phyloP scores from a whole-genome alignment of 2,329 filamentous ascomycete genomes.

The Camillea tinctor region DNA sequence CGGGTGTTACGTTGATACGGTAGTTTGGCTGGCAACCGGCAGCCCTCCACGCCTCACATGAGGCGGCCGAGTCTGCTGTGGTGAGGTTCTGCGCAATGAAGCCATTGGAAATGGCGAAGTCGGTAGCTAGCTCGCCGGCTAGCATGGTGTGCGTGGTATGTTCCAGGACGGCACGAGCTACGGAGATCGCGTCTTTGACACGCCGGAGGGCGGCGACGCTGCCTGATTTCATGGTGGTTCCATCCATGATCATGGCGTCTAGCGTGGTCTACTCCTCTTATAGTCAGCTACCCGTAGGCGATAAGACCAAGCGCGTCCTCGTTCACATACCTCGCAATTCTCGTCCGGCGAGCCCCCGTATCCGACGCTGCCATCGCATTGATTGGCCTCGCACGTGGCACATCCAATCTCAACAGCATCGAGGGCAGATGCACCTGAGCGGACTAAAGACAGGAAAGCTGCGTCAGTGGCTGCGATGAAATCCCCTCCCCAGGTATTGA shows the following conservation, averaged over 20 bases:
- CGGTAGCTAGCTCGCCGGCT: constrained; percentile 51
- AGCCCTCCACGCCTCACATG: constrained; percentile 44
- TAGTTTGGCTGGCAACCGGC: constrained; percentile 51
- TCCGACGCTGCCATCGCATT: constrained; percentile 55
- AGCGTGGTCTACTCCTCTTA: constrained; percentile 45
- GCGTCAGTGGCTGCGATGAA: constrained; percentile 53
- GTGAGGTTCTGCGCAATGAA: constrained; percentile 44
- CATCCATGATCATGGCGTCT: constrained; percentile 60
- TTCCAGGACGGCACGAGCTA: constrained; percentile 51
- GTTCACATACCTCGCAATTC: constrained; percentile 44
- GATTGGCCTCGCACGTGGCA: constrained; percentile 48
- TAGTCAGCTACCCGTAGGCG: no score
- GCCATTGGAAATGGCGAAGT: constrained; percentile 53
- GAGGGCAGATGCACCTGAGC: constrained; percentile 38
- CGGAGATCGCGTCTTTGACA: constrained; percentile 47
- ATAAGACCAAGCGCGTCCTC: not conserved
- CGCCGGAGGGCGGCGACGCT: constrained; percentile 52
- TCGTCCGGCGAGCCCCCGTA: constrained; percentile 56
- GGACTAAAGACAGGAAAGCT: constrained; percentile 41
- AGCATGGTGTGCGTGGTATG: constrained; percentile 52
- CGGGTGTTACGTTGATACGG: constrained; percentile 44
- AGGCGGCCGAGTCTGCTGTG: constrained; percentile 39
- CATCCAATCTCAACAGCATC: constrained; percentile 54
- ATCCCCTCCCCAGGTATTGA: constrained; percentile 55
- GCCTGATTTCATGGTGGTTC: constrained; percentile 50